A percentile compares a stretch with the other conserved stretches of the same genome.
Conservation (phyloP, 2,329 filamentous ascomycete genomes). For the Boeremia lycopersici region DNA sequence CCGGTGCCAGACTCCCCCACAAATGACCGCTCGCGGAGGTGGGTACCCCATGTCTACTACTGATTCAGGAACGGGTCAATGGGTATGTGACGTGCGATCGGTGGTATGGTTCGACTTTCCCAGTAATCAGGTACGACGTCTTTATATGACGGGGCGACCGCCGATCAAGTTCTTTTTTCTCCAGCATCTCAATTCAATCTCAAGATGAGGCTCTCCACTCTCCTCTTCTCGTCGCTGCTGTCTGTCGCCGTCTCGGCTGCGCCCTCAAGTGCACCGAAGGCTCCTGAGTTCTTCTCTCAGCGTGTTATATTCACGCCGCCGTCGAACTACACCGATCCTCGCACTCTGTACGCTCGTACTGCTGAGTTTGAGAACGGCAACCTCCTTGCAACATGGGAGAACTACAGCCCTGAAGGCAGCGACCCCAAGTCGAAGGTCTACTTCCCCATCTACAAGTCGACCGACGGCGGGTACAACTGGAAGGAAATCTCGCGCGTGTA, state of each 20-base stretch:
- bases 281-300: constrained; percentile 37
- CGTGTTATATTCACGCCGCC: constrained; percentile 53
- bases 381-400: constrained; percentile 61
- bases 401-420: constrained; percentile 54
- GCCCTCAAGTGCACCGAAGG: constrained; percentile 25
- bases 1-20: constrained; percentile 28
- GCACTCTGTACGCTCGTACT: constrained; percentile 60
- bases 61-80: constrained; percentile 13
- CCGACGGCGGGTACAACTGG: constrained; percentile 62
- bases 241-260: constrained; percentile 29
- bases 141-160: constrained; percentile 7
- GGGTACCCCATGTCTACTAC: background rate
- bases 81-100: constrained; percentile 10
- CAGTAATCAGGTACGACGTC: background rate
- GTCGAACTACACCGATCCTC: constrained; percentile 52
- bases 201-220: constrained; percentile 41
- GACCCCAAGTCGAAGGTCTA: constrained; percentile 46
- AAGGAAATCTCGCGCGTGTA: constrained; percentile 65
- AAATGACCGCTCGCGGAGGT: constrained; percentile 14
- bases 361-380: constrained; percentile 52
- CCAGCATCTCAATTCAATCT: constrained; percentile 13
- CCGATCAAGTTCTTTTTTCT: constrained; percentile 3
- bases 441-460: constrained; percentile 55
- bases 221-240: constrained; percentile 32
- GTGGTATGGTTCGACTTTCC: constrained; percentile 6